Base-by-base conservation (phyloP, 2,329 filamentous ascomycete genomes). In the Fusarium sp. region DNA sequence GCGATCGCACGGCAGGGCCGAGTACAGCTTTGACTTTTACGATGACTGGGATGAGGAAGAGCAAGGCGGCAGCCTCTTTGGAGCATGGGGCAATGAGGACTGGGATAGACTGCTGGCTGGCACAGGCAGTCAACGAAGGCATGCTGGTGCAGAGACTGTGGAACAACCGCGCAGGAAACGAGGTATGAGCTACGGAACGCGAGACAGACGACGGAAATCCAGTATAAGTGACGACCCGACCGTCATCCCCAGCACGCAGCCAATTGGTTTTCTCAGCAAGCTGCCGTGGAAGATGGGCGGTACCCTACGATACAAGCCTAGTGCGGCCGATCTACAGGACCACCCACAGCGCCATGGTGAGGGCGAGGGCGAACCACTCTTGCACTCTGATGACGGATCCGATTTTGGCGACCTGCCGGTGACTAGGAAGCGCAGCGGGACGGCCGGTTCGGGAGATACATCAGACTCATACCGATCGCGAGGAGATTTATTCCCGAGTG, bases 1-100 rank as follows among this genome's bases (percentile, higher is more conserved):
- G 17, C 79, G 83, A 9, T 78, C 80, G 21, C 76, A 78, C 58
- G 86, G 85, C 3, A 77, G 87, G 47, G 90, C 93, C 25, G 93
- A 97, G 76, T 86, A 90, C 69, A 93, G 86, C 70, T 98, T 98
- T 73, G 94, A 97, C 75, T 98, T 98, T 74, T 98, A 98, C 78
- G 94, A 97, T 76, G 94, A 97, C 76, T 98, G 94, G 94, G 92
- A 97, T 59, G 81, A 84, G 51, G 83, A 85, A 44, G 79, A 82
- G 49, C 76, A 78, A 47, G 48, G 68, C 31, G 83, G 87, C 35
- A 84, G 88, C 0, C 75, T 94, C 43, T 78, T 93, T 48, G 88
- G 83, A 39, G 77, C 86, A 41, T 96, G 92, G 91, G 88, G 89
- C 35, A 88, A 79, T 66, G 93, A 96, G 70, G 93, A 96, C 72